Evolutionary conservation across 495 filamentous ascomycete genomes (phyloP), one percentile per base, ranked within the genome.

Genomic region (Annulohypoxylon bovei): DNA sequence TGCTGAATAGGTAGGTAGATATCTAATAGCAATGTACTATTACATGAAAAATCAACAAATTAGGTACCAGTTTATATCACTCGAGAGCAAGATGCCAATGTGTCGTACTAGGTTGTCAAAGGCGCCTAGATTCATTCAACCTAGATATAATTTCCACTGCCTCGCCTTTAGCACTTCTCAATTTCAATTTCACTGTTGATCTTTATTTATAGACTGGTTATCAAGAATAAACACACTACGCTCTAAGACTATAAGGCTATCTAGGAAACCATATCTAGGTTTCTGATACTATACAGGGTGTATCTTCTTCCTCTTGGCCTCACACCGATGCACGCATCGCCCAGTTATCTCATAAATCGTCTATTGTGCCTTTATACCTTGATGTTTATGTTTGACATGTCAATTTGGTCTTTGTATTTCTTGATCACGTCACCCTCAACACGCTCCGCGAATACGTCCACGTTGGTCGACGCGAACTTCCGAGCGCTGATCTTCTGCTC

Each of bases 391-490:
- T 64, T 47, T 3, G 68, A 63, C 12, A 72, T 62, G 14, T 57
- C 69, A 20, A 76, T 67, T 33, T 78, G 75, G 52, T 78, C 68
- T 18, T 78, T 74, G 57, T 88, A 89, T 20, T 84, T 78, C 9
- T 85, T 72, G 57, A 89, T 73, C 8, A 88, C 80, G 0, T 72
- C 71, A 12, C 74, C 77, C 65, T 88, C 83, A 23, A 91, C 78
- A 4, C 84, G 81, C 70, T 90, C 88, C 22, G 82, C 85, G 65
- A 92, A 92, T 14, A 91, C 89, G 66, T 92, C 85, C 3, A 92
- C 89, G 30, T 86, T 71, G 0, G 90, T 91, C 11, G 70, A 79
- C 1, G 84, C 83, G 68, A 94, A 94, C 73, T 92, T 89, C 56
- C 91, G 81, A 7, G 91, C 91, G 65, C 83, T 87, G 16, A 91